phyloP scores from a whole-genome alignment of 768 basidiomycete genomes.

The Lyophyllum atratum region DNA sequence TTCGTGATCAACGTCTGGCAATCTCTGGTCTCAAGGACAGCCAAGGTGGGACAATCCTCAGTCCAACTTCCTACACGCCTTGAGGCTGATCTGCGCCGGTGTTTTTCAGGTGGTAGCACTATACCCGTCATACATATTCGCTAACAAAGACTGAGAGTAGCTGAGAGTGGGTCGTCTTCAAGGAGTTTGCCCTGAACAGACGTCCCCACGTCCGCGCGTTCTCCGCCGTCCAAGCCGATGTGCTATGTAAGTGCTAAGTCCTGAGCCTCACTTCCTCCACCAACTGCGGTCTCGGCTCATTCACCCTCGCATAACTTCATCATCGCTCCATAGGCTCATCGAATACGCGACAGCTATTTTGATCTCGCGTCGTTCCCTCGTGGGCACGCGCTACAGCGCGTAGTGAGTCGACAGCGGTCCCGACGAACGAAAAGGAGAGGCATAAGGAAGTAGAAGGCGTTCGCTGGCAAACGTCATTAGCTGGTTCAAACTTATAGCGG shows the following conservation, averaged over 20 bases:
- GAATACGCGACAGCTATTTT: conserved; percentile 60
- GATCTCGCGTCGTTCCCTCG: conserved; percentile 65
- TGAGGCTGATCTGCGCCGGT: too few species aligned
- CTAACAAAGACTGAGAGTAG: too few species aligned
- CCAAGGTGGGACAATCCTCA: too few species aligned
- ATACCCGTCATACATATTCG: conserved; percentile 88
- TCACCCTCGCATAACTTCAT: conserved; percentile 3
- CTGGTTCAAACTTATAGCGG: too few species aligned
- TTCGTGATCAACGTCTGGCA: conserved; percentile 74
- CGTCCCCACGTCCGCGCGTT: conserved; percentile 89
- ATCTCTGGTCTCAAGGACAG: conserved; percentile 92
- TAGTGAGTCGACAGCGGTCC: conserved; percentile 26
- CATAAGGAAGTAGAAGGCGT: conserved; percentile 25
- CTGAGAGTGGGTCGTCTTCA: conserved; percentile 94
- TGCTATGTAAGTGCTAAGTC: conserved; percentile 61
- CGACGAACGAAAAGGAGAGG: conserved; percentile 34
- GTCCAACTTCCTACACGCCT: too few species aligned
- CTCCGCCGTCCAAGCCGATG: conserved; percentile 80
- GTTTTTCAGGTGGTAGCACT: conserved; percentile 74
- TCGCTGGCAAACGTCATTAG: too few species aligned
- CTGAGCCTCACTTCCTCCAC: background rate
- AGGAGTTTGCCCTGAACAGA: conserved; percentile 94
- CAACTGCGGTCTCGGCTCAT: background rate
- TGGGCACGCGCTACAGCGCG: conserved; percentile 59
- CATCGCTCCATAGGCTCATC: conserved; percentile 33